Conservation (phyloP, 2,329 filamentous ascomycete species). For the Aspergillus sp. region DNA sequence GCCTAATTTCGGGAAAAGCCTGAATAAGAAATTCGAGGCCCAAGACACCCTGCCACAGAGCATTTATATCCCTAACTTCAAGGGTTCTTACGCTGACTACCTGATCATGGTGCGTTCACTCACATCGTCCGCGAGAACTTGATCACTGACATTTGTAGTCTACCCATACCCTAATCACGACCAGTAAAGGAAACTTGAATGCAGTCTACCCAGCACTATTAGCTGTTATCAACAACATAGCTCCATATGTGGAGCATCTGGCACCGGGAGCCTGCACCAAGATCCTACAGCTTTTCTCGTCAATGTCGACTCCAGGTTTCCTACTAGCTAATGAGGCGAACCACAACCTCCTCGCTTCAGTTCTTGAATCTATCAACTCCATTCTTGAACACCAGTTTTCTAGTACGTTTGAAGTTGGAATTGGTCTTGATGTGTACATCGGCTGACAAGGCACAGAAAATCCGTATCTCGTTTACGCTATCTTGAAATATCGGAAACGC, state of each 20-base stretch:
- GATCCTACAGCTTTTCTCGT: slow-evolving; percentile 77
- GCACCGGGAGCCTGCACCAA: slow-evolving; percentile 69
- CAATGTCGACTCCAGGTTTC: slow-evolving; percentile 90
- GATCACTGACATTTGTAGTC: slow-evolving; percentile 48
- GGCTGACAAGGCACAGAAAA: slow-evolving; percentile 53
- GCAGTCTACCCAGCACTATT: slow-evolving; percentile 87
- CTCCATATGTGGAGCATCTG: slow-evolving; percentile 71
- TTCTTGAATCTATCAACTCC: slow-evolving; percentile 82
- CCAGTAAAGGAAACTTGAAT: slow-evolving; percentile 79
- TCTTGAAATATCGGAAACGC: slow-evolving; percentile 69
- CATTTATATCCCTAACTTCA: slow-evolving; percentile 76
- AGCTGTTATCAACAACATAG: slow-evolving; percentile 87
- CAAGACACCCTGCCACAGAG: slow-evolving; percentile 78
- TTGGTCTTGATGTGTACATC: not conserved
- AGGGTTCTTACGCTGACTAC: slow-evolving; percentile 87
- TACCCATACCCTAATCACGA: slow-evolving; percentile 83
- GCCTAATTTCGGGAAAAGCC: slow-evolving; percentile 75
- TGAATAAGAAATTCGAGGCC: slow-evolving; percentile 81
- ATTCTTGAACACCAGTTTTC: slow-evolving; percentile 82
- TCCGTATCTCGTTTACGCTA: slow-evolving; percentile 67
- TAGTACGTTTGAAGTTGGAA: slow-evolving; percentile 45
- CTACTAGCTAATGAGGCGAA: slow-evolving; percentile 88
- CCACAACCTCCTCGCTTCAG: slow-evolving; percentile 66
- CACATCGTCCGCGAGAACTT: not conserved
- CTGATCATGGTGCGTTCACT: slow-evolving; percentile 60